phyloP scores from a whole-genome alignment of 495 filamentous ascomycete genomes.

The Neurospora hispaniola region DNA sequence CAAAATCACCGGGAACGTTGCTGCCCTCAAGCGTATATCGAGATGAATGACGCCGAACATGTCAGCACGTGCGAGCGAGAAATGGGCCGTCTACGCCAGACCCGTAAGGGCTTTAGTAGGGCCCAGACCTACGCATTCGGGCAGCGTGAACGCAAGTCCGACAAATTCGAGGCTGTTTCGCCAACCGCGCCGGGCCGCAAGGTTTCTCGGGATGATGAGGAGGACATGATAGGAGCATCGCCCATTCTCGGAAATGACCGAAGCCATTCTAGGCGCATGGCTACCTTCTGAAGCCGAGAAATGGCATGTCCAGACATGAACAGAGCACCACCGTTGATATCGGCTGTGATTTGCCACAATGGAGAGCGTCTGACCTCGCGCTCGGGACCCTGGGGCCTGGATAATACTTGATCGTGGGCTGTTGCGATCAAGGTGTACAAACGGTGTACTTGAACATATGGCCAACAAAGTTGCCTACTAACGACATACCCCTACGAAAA shows the following conservation, averaged over 20 bases:
- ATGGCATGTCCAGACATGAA: not conserved
- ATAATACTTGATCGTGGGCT: not conserved
- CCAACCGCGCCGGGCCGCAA: conserved; percentile 56
- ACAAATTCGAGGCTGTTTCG: conserved; percentile 38
- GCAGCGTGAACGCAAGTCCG: conserved; percentile 39
- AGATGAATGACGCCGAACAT: conserved; percentile 87
- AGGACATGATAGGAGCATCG: conserved; percentile 42
- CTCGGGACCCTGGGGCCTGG: not conserved
- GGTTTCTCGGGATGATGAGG: conserved; percentile 27
- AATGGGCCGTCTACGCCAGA: conserved; percentile 70
- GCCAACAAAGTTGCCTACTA: not conserved
- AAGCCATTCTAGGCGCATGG: conserved; percentile 55
- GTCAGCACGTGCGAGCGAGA: conserved; percentile 86
- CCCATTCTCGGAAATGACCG: conserved; percentile 42
- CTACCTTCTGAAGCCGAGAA: conserved; percentile 46
- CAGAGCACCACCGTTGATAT: not conserved
- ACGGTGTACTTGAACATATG: not conserved
- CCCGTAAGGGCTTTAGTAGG: conserved; percentile 70
- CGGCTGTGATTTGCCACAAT: not conserved
- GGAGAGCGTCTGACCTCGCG: not conserved
- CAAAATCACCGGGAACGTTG: conserved; percentile 63
- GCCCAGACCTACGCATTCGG: conserved; percentile 93
- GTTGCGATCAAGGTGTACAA: not conserved
- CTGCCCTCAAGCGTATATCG: conserved; percentile 88
- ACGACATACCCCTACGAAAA: not conserved